Base-by-base conservation (phyloP, 306 rosid genomes). In the Canavalia gladiata region DNA sequence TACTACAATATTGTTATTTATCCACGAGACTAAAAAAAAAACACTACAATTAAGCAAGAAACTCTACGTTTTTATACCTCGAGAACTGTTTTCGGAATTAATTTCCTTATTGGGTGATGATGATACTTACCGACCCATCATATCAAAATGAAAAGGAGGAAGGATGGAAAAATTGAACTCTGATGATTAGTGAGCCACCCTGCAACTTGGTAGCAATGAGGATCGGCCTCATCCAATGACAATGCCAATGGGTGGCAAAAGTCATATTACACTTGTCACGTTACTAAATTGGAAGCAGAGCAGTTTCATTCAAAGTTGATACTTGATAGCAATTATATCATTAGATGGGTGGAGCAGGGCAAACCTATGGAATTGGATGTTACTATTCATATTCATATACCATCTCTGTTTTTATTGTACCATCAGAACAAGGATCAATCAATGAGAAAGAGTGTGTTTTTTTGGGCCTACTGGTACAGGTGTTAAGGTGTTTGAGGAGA, bases 171-270 rank as follows among this genome's bases (percentile, higher is more conserved):
- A 56, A 6, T 13, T n/a, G 18, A 25, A 57, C 12, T 74, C 25
- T 9, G 70, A 34, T 63, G 34, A 54, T 7, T 66, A 47, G 28
- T 34, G 56, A 55, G 42, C 74, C 52, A 60, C 37, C 46, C 58
- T 51, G 67, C 58, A 63, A 63, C 12, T 50, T 29, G 62, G 67
- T 72, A 57, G 55, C 28, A 69, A 12, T 29, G 70, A 55, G 82
- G 50, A 37, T 80, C 10, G 13, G 35, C 41, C 46, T 47, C 33
- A 64, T 74, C 55, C 81, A 54, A 31, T 52, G 43, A 56, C 42
- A 41, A 51, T n/a, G 56, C 39, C 74, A 81, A 65, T 66, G 63
- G 52, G 81, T 54, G 81, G 8, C 35, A 33, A 65, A 74, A 42
- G 56, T 74, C 60, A 74, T 13, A 45, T 43, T 54, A 39, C 75